Evolutionary conservation across 192 early-diverging fungal genomes (phyloP).

Genomic region (Umbelopsis isabellina): DNA sequence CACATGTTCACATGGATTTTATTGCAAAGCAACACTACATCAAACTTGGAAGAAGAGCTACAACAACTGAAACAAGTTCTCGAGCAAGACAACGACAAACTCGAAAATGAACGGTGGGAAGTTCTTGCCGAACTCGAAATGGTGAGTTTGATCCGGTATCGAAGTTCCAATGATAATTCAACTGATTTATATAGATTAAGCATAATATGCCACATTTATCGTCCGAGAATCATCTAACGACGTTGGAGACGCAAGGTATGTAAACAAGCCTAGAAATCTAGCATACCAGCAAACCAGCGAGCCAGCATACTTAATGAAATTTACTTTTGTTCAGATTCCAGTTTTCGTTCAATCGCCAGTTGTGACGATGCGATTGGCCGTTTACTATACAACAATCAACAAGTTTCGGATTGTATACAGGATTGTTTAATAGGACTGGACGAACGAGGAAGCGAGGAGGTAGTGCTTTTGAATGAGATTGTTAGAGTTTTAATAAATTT

Average conservation of each 20-base stretch:
- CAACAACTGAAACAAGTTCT: not conserved
- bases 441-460: not conserved
- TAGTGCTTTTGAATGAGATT: not conserved
- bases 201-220: too few species aligned
- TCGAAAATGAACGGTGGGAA: conserved; percentile 9
- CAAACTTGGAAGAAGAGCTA: not conserved
- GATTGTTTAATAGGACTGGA: not conserved
- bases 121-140: conserved; percentile 5
- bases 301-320: too few species aligned
- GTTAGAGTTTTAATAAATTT: not conserved
- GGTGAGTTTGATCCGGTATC: not conserved
- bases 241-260: too few species aligned
- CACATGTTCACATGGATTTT: too few species aligned
- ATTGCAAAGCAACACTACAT: not conserved
- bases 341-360: not conserved
- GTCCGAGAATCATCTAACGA: too few species aligned
- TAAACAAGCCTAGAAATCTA: too few species aligned
- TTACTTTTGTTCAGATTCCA: not conserved
- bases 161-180: too few species aligned
- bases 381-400: not conserved
- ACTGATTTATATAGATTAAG: too few species aligned
- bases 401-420: not conserved
- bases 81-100: not conserved
- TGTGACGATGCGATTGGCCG: not conserved
- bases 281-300: too few species aligned